Conservation (phyloP, 768 basidiomycete species). For the Suillus ampliporus region DNA sequence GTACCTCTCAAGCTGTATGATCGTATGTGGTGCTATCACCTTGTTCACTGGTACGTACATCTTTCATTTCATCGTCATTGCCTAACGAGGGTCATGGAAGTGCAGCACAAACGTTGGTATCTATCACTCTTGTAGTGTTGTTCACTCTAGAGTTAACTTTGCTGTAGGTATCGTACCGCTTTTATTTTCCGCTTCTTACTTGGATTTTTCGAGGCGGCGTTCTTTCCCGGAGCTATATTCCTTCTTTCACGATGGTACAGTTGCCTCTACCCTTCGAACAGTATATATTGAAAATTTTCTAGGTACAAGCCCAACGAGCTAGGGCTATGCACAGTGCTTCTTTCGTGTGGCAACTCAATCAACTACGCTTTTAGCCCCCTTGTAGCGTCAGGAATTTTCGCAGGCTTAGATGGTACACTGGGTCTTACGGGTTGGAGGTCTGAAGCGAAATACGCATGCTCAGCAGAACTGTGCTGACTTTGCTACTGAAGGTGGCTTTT, state of each 20-base stretch:
- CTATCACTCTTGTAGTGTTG: constrained; percentile 1
- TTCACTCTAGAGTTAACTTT: constrained; percentile 9
- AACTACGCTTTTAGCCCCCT: constrained; percentile 83
- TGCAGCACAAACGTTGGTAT: constrained; percentile 38
- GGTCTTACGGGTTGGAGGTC: constrained; percentile 78
- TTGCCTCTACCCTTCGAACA: not conserved
- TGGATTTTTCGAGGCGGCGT: constrained; percentile 71
- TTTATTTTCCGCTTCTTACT: constrained; percentile 78
- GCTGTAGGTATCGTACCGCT: constrained; percentile 58
- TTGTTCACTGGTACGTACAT: constrained; percentile 51
- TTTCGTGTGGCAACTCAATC: constrained; percentile 74
- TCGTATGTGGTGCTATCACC: constrained; percentile 72
- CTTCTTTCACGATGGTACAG: constrained; percentile 65
- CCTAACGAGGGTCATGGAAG: constrained; percentile 22
- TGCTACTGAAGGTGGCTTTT: constrained; percentile 63
- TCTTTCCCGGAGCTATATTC: constrained; percentile 72
- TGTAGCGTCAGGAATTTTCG: constrained; percentile 77
- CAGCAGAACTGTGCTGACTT: constrained; percentile 8
- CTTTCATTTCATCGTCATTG: constrained; percentile 12
- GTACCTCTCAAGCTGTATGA: constrained; percentile 68
- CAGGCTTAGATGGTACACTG: constrained; percentile 66
- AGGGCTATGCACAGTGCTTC: constrained; percentile 66
- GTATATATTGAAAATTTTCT: not conserved
- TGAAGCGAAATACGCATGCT: constrained; percentile 20
- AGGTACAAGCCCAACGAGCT: constrained; percentile 70